These are phyloP conservation scores for Gigaspora rosea DNA, from an alignment of 192 early-diverging fungal species.

Conservation along the genomic window DNA sequence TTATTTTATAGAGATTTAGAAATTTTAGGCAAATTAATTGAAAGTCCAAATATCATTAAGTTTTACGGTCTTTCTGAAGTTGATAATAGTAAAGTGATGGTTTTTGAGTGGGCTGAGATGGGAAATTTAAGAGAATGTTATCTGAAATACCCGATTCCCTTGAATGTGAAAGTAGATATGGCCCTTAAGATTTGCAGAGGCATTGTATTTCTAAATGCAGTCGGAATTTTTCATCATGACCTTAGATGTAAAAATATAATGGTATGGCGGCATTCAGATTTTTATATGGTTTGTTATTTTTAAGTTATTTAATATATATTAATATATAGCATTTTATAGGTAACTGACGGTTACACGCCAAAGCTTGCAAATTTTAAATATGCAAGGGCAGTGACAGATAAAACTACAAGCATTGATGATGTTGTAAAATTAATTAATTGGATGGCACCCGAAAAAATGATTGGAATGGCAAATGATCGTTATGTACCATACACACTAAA, in stretches of 20 bases:
- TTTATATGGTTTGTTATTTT: not conserved
- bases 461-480: too few species aligned
- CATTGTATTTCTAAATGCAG: slow-evolving; percentile 11
- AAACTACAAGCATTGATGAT: slow-evolving; percentile 3
- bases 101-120: slow-evolving; percentile 19
- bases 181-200: slow-evolving; percentile 24
- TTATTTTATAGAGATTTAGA: not conserved
- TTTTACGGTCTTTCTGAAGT: slow-evolving; percentile 14
- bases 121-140: slow-evolving; percentile 1
- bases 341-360: slow-evolving; percentile 4
- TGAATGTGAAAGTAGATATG: slow-evolving; percentile 2
- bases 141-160: not conserved
- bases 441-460: slow-evolving; percentile 30
- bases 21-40: not conserved
- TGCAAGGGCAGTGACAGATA: not conserved
- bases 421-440: slow-evolving; percentile 13
- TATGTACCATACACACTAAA: slow-evolving; percentile 7
- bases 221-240: slow-evolving; percentile 23
- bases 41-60: slow-evolving; percentile 12
- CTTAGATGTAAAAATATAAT: slow-evolving; percentile 29
- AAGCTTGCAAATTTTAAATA: slow-evolving; percentile 22
- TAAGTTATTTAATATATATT: not conserved
- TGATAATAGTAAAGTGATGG: slow-evolving; percentile 3
- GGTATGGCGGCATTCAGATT: not conserved
- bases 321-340: not conserved